Conservation (phyloP, 2,329 filamentous ascomycete genomes). For the Trichophyton verrucosum region DNA sequence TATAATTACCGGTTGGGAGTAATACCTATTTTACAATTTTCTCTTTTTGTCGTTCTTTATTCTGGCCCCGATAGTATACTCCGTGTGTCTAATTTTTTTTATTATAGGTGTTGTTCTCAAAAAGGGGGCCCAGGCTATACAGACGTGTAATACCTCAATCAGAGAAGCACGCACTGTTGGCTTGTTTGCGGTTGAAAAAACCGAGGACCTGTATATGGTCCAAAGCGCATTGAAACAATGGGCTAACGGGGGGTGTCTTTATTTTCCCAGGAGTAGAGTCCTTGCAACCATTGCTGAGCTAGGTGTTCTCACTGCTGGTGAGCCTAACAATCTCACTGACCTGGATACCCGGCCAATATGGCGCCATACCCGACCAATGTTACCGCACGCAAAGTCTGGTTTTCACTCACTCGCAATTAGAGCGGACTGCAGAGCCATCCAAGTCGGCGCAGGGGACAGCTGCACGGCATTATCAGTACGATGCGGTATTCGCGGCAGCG, state of each 20-base stretch:
- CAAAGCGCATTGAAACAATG: neutral
- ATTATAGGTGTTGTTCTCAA: neutral
- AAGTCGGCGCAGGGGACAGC: slow-evolving; percentile 9
- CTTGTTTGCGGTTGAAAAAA: neutral
- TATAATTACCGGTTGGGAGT: neutral
- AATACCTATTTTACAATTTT: neutral
- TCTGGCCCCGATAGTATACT: neutral
- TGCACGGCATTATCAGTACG: neutral
- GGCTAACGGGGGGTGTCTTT: neutral
- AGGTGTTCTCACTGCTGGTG: neutral
- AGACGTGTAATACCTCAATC: neutral
- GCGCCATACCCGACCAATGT: neutral
- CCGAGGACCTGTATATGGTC: neutral
- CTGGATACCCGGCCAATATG: neutral
- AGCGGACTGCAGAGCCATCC: slow-evolving; percentile 10
- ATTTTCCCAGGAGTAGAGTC: neutral
- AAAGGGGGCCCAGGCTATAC: neutral
- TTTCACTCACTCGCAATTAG: neutral
- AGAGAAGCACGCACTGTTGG: neutral
- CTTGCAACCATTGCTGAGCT: neutral
- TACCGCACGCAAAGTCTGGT: neutral
- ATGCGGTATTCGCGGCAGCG: slow-evolving; percentile 1
- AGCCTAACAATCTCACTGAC: neutral
- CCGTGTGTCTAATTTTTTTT: neutral
- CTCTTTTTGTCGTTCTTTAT: neutral